These are phyloP conservation scores for Epichloe amarillans DNA, from an alignment of 2,329 filamentous ascomycete species.

Conservation along the genomic window DNA sequence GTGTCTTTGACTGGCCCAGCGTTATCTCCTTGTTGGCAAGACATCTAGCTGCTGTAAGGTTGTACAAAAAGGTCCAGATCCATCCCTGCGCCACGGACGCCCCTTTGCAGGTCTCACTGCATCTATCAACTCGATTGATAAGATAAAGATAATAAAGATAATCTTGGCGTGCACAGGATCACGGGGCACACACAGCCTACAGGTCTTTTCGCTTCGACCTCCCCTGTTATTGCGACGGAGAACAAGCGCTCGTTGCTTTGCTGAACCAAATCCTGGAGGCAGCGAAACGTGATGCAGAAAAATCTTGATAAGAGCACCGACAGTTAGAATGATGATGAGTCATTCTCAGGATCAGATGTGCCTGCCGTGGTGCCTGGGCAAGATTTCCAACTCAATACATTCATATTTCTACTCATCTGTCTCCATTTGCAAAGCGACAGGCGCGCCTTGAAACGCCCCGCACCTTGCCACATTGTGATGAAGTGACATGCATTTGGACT, in stretches of 20 bases:
- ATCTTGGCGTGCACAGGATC: neutral
- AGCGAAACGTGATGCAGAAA: too few species aligned
- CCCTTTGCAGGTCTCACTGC: slow-evolving; percentile 3
- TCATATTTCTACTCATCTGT: too few species aligned
- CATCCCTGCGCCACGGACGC: slow-evolving; percentile 3
- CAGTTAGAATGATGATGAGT: too few species aligned
- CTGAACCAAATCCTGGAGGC: too few species aligned
- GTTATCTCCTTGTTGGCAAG: neutral
- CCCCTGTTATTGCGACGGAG: neutral
- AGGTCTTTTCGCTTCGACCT: neutral
- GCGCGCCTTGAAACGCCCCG: too few species aligned
- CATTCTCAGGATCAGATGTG: neutral
- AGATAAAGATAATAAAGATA: too few species aligned
- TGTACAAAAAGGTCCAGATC: neutral
- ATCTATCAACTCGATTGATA: slow-evolving; percentile 5
- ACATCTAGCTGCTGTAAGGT: neutral
- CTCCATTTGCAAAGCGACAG: too few species aligned
- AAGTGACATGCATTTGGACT: too few species aligned
- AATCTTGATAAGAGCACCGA: neutral
- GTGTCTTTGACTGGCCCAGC: neutral
- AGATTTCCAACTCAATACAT: too few species aligned
- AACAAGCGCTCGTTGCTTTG: too few species aligned
- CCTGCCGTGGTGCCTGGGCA: neutral
- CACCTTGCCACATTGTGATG: too few species aligned
- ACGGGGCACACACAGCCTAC: neutral